Conservation (phyloP, 768 basidiomycete species). For the Hemileccinum rubropunctum region DNA sequence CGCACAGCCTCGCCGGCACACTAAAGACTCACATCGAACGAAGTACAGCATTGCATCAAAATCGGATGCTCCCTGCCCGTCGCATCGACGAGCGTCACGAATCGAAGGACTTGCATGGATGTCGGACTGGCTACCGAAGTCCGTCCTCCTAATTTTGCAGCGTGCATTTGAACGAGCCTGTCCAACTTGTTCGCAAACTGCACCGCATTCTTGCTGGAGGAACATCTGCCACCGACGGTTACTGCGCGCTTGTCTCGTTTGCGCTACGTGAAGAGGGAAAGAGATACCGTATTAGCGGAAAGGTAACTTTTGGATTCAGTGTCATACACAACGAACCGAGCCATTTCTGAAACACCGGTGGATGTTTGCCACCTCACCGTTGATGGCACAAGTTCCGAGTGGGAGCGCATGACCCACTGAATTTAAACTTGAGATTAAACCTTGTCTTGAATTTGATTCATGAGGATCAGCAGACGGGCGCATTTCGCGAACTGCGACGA, state of each 20-base stretch:
- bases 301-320: background rate
- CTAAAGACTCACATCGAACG: constrained; percentile 19
- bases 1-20: background rate
- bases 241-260: constrained; percentile 17
- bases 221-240: background rate
- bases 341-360: constrained; percentile 9
- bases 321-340: constrained; percentile 7
- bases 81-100: constrained; percentile 24
- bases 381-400: constrained; percentile 6
- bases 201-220: constrained; percentile 8
- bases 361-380: background rate
- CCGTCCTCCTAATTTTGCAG: constrained; percentile 9
- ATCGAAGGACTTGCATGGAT: constrained; percentile 19
- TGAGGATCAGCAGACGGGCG: constrained; percentile 8
- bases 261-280: constrained; percentile 6
- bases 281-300: background rate
- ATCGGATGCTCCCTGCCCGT: constrained; percentile 27
- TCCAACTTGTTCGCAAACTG: constrained; percentile 21
- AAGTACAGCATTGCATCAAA: constrained; percentile 23
- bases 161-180: constrained; percentile 22
- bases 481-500: constrained; percentile 20
- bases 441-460: constrained; percentile 14
- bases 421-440: constrained; percentile 8
- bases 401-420: constrained; percentile 3
- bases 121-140: constrained; percentile 14